Conservation (phyloP, 768 basidiomycete genomes). For the Amanita molliuscula region DNA sequence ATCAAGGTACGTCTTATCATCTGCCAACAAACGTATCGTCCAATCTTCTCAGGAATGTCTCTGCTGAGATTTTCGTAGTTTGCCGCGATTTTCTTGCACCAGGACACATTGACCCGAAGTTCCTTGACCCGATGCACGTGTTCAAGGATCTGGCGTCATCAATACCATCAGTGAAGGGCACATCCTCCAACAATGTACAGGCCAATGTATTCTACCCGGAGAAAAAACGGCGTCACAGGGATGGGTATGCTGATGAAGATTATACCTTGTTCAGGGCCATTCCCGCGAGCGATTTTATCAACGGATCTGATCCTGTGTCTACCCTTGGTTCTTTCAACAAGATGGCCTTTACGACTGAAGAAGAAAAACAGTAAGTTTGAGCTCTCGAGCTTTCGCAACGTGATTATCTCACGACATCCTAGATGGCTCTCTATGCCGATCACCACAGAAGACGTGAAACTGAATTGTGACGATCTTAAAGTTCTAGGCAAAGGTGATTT, state of each 20-base stretch:
- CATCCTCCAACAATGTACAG: conserved; percentile 56
- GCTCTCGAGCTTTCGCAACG: conserved; percentile 12
- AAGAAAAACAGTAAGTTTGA: conserved; percentile 76
- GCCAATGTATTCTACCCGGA: conserved; percentile 96
- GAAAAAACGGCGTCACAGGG: conserved; percentile 87
- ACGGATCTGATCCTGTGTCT: conserved; percentile 59
- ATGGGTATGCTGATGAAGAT: conserved; percentile 93
- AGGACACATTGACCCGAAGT: conserved; percentile 93
- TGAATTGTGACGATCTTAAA: conserved; percentile 87
- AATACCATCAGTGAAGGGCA: conserved; percentile 37
- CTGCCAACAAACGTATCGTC: conserved; percentile 3
- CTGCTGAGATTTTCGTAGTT: conserved; percentile 98
- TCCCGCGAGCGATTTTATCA: conserved; percentile 63
- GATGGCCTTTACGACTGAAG: conserved; percentile 68
- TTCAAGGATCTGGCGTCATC: conserved; percentile 79
- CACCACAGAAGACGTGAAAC: conserved; percentile 71
- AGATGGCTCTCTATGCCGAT: conserved; percentile 68
- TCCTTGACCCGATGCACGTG: conserved; percentile 94
- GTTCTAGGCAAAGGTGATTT: conserved; percentile 98
- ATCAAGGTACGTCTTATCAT: conserved; percentile 53
- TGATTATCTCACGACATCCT: conserved; percentile 4
- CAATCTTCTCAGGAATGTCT: conserved; percentile 70
- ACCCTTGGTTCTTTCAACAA: conserved; percentile 71
- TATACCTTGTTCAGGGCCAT: conserved; percentile 79
- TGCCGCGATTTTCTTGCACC: conserved; percentile 94